These are phyloP conservation scores for Lophiostoma macrostomum DNA, from an alignment of 495 filamentous ascomycete genomes.

Conservation along the genomic window DNA sequence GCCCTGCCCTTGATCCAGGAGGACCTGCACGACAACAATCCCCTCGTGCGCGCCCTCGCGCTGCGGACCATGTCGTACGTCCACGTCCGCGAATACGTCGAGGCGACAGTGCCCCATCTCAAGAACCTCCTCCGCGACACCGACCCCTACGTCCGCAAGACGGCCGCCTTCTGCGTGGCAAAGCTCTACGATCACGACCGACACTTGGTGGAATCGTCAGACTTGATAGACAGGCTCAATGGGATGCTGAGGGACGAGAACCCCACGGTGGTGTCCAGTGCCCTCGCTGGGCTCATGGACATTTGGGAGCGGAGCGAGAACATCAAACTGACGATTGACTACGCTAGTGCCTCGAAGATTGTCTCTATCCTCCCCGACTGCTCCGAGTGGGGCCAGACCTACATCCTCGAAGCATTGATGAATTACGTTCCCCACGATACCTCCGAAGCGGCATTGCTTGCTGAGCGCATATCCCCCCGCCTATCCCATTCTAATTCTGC, in stretches of 20 bases:
- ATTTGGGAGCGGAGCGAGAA: slow-evolving; percentile 98
- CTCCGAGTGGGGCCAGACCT: slow-evolving; percentile 99
- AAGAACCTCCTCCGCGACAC: slow-evolving; percentile 79
- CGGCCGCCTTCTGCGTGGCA: slow-evolving; percentile 91
- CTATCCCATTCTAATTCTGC: slow-evolving; percentile 95
- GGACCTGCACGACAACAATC: slow-evolving; percentile 94
- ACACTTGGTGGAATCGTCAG: slow-evolving; percentile 80
- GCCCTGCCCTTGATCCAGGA: slow-evolving; percentile 82
- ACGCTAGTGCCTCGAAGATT: slow-evolving; percentile 94
- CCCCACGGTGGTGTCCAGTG: slow-evolving; percentile 93
- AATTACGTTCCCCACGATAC: slow-evolving; percentile 94
- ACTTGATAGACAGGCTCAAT: slow-evolving; percentile 91
- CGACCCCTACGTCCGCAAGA: slow-evolving; percentile 97
- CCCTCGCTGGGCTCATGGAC: slow-evolving; percentile 88
- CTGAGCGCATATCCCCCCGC: slow-evolving; percentile 89
- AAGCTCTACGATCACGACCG: slow-evolving; percentile 97
- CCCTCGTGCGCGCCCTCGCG: slow-evolving; percentile 87
- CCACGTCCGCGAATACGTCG: slow-evolving; percentile 93
- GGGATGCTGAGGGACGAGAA: slow-evolving; percentile 90
- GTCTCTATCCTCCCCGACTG: slow-evolving; percentile 95
- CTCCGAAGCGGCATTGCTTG: slow-evolving; percentile 80
- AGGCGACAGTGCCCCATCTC: slow-evolving; percentile 79
- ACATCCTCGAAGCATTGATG: slow-evolving; percentile 97
- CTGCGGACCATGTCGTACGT: slow-evolving; percentile 96
- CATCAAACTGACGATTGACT: slow-evolving; percentile 98